phyloP scores from a whole-genome alignment of 345 rosid genomes.

The Isatis tinctoria region DNA sequence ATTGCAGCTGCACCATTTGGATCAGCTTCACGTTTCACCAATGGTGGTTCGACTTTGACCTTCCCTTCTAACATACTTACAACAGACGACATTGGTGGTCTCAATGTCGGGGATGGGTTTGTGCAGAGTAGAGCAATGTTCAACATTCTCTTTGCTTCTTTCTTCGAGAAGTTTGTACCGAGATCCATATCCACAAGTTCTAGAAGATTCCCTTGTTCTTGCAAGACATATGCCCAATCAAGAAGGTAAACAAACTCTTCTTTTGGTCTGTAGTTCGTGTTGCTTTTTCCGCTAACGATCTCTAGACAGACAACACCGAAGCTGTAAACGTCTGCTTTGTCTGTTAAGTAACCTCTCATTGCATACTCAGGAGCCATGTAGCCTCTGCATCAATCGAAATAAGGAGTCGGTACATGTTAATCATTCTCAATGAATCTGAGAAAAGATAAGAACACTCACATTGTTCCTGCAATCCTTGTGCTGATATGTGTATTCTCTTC shows the following conservation, averaged over 20 bases:
- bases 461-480: conserved; percentile 64
- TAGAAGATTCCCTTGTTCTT: conserved; percentile 87
- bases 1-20: conserved; percentile 43
- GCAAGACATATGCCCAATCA: conserved; percentile 90
- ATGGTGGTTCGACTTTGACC: conserved; percentile 60
- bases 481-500: conserved; percentile 69
- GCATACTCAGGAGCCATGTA: conserved; percentile 99
- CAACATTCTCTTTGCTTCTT: conserved; percentile 67
- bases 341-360: conserved; percentile 96
- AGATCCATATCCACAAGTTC: conserved; percentile 79
- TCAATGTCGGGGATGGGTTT: conserved; percentile 79
- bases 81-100: conserved; percentile 86
- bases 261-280: conserved; percentile 91
- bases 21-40: conserved; percentile 49
- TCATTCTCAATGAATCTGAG: not conserved
- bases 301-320: conserved; percentile 80
- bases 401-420: not conserved
- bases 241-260: conserved; percentile 95
- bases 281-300: conserved; percentile 91
- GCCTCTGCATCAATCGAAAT: conserved; percentile 48
- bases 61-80: conserved; percentile 84
- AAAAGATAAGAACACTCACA: conserved; percentile 33
- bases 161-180: conserved; percentile 46
- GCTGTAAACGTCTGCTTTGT: conserved; percentile 90
- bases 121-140: conserved; percentile 79